A percentile compares a stretch with the other conserved stretches of the same genome.
phyloP scores from a whole-genome alignment of 164 flowering plant species.

The Annona cherimola region DNA sequence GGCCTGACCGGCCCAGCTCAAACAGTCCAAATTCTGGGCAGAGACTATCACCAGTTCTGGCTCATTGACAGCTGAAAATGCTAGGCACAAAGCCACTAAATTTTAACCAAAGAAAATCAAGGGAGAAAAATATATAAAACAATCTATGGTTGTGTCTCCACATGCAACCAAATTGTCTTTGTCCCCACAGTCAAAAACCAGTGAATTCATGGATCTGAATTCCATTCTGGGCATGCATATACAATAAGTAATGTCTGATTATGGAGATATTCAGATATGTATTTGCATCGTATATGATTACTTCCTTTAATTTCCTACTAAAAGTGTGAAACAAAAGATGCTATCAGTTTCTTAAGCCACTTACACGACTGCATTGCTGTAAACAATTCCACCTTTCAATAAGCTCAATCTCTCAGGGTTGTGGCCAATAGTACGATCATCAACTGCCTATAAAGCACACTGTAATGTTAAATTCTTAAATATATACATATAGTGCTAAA shows the following conservation, averaged over 20 bases:
- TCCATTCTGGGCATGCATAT: neutral
- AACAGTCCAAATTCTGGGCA: too few relatives aligned
- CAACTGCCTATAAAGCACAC: constrained; percentile 42
- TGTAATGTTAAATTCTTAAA: neutral
- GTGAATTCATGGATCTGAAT: too few relatives aligned
- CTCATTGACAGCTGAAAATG: too few relatives aligned
- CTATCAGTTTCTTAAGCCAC: constrained; percentile 15
- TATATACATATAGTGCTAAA: too few relatives aligned
- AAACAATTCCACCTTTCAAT: constrained; percentile 62
- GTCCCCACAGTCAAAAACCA: too few relatives aligned
- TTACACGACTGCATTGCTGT: constrained; percentile 64
- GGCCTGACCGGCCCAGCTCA: too few relatives aligned
- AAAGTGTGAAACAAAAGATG: neutral
- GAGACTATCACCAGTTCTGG: too few relatives aligned
- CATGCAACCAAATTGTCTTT: too few relatives aligned
- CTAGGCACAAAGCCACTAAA: too few relatives aligned
- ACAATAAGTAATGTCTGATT: neutral
- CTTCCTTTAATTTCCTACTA: neutral
- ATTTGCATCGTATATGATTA: neutral
- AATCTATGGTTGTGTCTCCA: too few relatives aligned
- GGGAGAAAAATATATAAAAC: too few relatives aligned
- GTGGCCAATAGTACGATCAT: constrained; percentile 71
- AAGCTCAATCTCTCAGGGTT: constrained; percentile 67
- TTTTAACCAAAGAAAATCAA: too few relatives aligned
- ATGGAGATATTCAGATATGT: neutral